phyloP scores from a whole-genome alignment of 2,329 filamentous ascomycete genomes.

The Arthroderma sp. region DNA sequence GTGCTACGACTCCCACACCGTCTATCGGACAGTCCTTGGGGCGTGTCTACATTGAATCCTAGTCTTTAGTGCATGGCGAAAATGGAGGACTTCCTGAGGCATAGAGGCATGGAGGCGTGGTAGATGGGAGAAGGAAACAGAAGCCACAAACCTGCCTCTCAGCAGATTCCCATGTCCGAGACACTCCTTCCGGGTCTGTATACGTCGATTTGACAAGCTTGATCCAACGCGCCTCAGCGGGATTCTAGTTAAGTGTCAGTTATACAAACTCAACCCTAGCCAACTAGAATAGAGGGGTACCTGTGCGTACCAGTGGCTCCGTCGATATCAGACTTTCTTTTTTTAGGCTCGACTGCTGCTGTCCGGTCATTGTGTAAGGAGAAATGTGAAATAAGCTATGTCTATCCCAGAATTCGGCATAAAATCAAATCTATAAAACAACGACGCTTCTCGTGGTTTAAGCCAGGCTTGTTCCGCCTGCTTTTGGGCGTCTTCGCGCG shows the following conservation, averaged over 20 bases:
- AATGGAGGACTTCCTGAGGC: not conserved
- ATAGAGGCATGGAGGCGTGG: too few relatives aligned
- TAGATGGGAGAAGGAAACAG: not conserved
- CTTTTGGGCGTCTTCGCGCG: too few relatives aligned
- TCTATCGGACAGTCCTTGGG: constrained; percentile 41
- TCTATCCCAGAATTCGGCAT: too few relatives aligned
- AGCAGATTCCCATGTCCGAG: constrained; percentile 33
- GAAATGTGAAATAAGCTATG: too few relatives aligned
- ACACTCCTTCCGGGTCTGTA: constrained; percentile 28
- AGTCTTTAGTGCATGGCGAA: not conserved
- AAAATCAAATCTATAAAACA: too few relatives aligned
- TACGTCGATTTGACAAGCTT: constrained; percentile 31
- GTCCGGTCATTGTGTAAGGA: too few relatives aligned
- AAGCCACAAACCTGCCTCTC: constrained; percentile 27
- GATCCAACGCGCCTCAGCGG: constrained; percentile 30
- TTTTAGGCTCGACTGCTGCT: not conserved
- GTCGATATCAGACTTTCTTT: constrained; percentile 20
- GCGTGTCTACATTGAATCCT: constrained; percentile 21
- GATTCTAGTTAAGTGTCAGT: constrained; percentile 15
- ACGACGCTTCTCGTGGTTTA: too few relatives aligned
- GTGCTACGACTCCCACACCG: constrained; percentile 48
- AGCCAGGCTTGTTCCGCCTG: too few relatives aligned
- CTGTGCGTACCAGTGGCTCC: constrained; percentile 22
- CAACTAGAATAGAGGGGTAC: not conserved
- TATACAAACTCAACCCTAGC: not conserved